phyloP scores from a whole-genome alignment of 148 eudicot species.

The Diospyros kaki region DNA sequence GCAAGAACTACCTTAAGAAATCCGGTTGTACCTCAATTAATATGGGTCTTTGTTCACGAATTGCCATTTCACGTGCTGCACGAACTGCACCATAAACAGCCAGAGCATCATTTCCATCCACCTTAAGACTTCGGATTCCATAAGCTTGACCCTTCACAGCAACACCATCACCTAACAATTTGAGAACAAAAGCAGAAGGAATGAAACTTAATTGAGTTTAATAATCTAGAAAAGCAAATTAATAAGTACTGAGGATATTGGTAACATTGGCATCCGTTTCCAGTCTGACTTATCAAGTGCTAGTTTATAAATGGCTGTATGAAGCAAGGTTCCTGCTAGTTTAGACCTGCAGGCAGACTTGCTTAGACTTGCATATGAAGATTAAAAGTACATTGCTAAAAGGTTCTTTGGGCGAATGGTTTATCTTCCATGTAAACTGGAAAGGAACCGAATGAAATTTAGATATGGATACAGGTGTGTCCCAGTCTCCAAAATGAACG shows the following conservation, averaged over 20 bases:
- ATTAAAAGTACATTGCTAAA: too few relatives aligned
- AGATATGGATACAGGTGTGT: background rate
- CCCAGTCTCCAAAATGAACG: background rate
- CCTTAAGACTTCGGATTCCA: slow-evolving; percentile 73
- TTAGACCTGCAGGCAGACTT: too few relatives aligned
- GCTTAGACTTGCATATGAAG: too few relatives aligned
- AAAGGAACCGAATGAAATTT: background rate
- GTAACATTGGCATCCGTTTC: too few relatives aligned
- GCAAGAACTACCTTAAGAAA: background rate
- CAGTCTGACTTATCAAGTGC: too few relatives aligned
- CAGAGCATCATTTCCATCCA: slow-evolving; percentile 92
- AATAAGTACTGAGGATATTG: too few relatives aligned
- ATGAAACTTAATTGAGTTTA: background rate
- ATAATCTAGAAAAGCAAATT: too few relatives aligned
- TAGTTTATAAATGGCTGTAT: too few relatives aligned
- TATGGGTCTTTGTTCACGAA: slow-evolving; percentile 60
- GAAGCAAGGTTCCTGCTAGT: too few relatives aligned
- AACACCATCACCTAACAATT: slow-evolving; percentile 71
- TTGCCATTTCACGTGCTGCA: slow-evolving; percentile 69
- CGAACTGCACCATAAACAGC: slow-evolving; percentile 68
- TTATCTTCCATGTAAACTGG: too few relatives aligned
- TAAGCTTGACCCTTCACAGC: slow-evolving; percentile 80
- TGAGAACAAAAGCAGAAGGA: background rate
- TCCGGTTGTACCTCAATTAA: slow-evolving; percentile 61
- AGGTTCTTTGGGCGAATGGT: too few relatives aligned